Evolutionary conservation across 192 early-diverging fungal genomes (phyloP), one percentile per base, ranked within the genome.

Genomic region (Umbelopsis sp.): DNA sequence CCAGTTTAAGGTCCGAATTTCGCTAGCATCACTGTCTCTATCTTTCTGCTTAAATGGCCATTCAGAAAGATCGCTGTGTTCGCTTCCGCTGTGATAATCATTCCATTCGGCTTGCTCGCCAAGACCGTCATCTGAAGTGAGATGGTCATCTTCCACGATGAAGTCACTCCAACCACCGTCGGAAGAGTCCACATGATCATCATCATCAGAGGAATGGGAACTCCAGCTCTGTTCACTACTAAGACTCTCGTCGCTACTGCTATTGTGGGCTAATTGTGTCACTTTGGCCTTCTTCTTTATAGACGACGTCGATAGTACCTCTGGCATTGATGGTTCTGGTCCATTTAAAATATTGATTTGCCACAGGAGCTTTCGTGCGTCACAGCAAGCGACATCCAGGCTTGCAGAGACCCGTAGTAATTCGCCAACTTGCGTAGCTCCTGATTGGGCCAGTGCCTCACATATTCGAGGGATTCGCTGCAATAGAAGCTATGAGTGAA

Each of bases 401-500:
- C 56, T 62, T 11, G 26, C 9, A 20, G 56, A 62, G 25, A 62
- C 31, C 12, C 56, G 56, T 16, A 22, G 56, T 32, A 62, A 32
- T 20, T 62, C 56, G 31, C 29, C 26, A 6, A 26, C 34, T 29
- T 32, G 0, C 7, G 56, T 62, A 6, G 26, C 7, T 6, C 56
- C 56, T 0, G 56, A 29, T 8, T 36, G 56, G 2, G 31, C 56
- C 20, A 62, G 17, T 2, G 56, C 56, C 26, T 62, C 56, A 32
- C 56, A 62, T 34, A 62, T 62, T 3, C 56, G 56, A 34, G 56
- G 56, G 7, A 62, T 14, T 62, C 56, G 6, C 56, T 62, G 52
- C 25, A 53, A 26, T 14, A 53, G 0, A 9, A 4, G 22, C 7
- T 25, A 25, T 52, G 24, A 49, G n/a, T 1, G 20, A n/a, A 62